Evolutionary conservation across 495 filamentous ascomycete genomes (phyloP).

Genomic region (Clavariopsis aquatica): DNA sequence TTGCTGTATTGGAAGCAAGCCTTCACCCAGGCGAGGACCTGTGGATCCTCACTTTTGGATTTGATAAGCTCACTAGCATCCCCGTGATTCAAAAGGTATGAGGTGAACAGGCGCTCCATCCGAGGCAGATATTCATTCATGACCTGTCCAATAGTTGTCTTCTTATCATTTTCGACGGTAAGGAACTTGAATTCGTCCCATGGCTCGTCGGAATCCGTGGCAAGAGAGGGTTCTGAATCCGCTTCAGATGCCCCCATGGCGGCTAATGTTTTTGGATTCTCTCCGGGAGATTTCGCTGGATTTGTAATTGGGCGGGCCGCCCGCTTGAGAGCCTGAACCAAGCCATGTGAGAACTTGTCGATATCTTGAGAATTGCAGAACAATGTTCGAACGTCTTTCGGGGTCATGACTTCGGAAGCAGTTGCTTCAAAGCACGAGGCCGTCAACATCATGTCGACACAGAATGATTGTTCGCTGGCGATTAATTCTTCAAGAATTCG

Average conservation of each 20-base stretch:
- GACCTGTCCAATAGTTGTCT: constrained; percentile 74
- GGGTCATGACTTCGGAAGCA: constrained; percentile 73
- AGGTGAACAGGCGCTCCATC: constrained; percentile 83
- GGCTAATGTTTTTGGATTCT: neutral
- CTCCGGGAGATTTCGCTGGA: constrained; percentile 1
- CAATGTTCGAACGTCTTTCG: constrained; percentile 79
- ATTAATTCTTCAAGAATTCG: constrained; percentile 86
- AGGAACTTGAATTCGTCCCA: constrained; percentile 11
- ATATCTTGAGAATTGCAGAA: constrained; percentile 91
- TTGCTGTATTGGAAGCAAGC: constrained; percentile 86
- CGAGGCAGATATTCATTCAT: constrained; percentile 70
- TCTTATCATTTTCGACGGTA: constrained; percentile 69
- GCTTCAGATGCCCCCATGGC: neutral
- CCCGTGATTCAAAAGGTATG: constrained; percentile 84
- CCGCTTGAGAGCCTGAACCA: constrained; percentile 14
- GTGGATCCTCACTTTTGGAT: constrained; percentile 60
- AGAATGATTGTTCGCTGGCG: constrained; percentile 84
- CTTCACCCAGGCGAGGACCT: constrained; percentile 84
- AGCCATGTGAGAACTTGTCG: constrained; percentile 45
- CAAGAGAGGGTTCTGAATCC: neutral
- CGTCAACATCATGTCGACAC: constrained; percentile 91
- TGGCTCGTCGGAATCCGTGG: constrained; percentile 3
- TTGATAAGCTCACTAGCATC: constrained; percentile 76
- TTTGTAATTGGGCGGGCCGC: constrained; percentile 17
- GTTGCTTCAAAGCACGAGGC: constrained; percentile 98